phyloP scores from a whole-genome alignment of 352 stramenopile genomes.

The Phytophthora cryptogea region DNA sequence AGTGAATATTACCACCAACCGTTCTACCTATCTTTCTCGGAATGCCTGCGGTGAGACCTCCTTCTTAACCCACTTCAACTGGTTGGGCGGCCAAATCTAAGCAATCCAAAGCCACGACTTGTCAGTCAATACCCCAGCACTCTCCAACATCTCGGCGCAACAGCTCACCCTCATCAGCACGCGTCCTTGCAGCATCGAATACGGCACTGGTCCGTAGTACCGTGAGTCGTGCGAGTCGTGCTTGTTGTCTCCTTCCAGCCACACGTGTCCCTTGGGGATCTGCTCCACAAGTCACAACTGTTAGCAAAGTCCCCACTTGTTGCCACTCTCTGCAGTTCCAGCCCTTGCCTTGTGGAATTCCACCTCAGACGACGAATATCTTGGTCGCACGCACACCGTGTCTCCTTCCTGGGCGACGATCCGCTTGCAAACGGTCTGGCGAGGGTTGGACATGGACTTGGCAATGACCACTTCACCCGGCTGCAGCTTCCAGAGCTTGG shows the following conservation, averaged over 20 bases:
- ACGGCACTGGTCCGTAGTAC: constrained; percentile 95
- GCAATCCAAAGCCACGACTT: background rate
- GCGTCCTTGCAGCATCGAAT: constrained; percentile 88
- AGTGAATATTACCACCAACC: constrained; percentile 3
- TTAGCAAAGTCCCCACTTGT: background rate
- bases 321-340: background rate
- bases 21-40: constrained; percentile 45
- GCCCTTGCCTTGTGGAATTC: constrained; percentile 69
- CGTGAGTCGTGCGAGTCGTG: constrained; percentile 95
- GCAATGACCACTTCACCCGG: constrained; percentile 89
- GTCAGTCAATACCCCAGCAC: background rate
- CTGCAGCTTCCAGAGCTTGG: constrained; percentile 59
- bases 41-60: constrained; percentile 59
- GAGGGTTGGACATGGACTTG: constrained; percentile 84
- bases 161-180: constrained; percentile 86
- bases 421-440: constrained; percentile 90
- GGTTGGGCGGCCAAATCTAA: constrained; percentile 82
- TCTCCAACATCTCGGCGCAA: background rate
- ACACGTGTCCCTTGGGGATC: constrained; percentile 93
- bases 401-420: constrained; percentile 86
- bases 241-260: constrained; percentile 98
- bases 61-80: constrained; percentile 70
- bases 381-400: constrained; percentile 70
- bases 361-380: constrained; percentile 73
- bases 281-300: constrained; percentile 8